A percentile compares a stretch with the other conserved stretches of the same genome.
Conservation (phyloP, 371 early-diverging fungal species). For the Mortierella sp. region DNA sequence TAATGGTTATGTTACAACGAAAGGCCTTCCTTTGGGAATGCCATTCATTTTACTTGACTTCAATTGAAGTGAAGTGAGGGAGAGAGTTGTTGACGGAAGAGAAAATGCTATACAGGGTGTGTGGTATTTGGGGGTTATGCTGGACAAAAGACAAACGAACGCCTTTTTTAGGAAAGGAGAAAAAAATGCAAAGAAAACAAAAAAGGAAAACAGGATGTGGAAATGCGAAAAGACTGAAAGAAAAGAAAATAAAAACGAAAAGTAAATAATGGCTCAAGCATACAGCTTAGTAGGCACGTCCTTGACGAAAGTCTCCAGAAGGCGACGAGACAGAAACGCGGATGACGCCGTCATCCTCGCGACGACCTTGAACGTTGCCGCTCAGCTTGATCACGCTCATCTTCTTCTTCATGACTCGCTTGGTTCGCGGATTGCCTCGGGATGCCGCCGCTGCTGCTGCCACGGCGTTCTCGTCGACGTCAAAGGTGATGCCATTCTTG, state of each 20-base stretch:
- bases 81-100: neutral
- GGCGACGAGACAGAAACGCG: constrained; percentile 34
- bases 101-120: neutral
- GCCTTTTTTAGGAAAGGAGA: neutral
- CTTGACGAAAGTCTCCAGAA: constrained; percentile 16
- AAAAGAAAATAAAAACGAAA: neutral
- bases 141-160: constrained; percentile 2
- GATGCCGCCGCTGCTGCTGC: neutral
- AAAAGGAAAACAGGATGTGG: neutral
- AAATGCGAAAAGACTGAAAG: neutral
- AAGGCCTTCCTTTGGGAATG: neutral
- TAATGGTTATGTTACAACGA: constrained; percentile 2
- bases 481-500: constrained; percentile 27
- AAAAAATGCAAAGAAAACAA: neutral
- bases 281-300: constrained; percentile 3
- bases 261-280: neutral
- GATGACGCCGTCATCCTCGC: constrained; percentile 55
- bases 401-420: constrained; percentile 57
- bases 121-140: neutral
- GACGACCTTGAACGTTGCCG: constrained; percentile 53
- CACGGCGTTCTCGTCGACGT: constrained; percentile 19
- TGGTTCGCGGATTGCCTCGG: constrained; percentile 28
- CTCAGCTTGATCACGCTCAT: constrained; percentile 55
- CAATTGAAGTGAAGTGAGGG: neutral
- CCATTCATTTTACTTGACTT: neutral